Percentiles rank a stretch among this genome's conserved stretches.
Evolutionary conservation across 305 asterid genomes (phyloP).

Genomic region (Fraxinus sp.): DNA sequence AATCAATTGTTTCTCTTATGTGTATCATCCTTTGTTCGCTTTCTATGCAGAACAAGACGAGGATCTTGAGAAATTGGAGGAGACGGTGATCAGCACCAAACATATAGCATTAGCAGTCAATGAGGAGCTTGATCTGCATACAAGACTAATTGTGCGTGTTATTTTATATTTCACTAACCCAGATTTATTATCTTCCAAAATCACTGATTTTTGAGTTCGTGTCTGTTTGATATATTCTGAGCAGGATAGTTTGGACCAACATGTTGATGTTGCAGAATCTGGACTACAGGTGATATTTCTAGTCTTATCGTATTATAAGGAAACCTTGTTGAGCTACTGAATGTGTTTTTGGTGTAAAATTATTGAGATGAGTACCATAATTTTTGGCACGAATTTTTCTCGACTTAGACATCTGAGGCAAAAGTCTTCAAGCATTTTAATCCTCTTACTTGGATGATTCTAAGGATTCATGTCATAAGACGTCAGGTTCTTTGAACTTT

Average conservation of each 20-base stretch:
- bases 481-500: not conserved
- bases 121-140: constrained; percentile 58
- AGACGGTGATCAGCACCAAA: constrained; percentile 59
- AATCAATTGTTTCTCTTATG: not conserved
- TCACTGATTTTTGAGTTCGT: not conserved
- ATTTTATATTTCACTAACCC: not conserved
- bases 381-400: not conserved
- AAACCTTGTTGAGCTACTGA: not conserved
- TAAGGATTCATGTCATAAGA: not conserved
- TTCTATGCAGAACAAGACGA: constrained; percentile 55
- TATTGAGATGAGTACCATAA: not conserved
- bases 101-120: constrained; percentile 64
- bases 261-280: constrained; percentile 57
- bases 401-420: not conserved
- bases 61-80: constrained; percentile 62
- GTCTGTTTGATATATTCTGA: not conserved
- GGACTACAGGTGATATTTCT: constrained; percentile 42
- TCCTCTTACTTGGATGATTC: not conserved
- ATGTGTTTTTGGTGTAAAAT: not conserved
- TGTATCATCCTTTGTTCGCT: not conserved
- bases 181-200: constrained; percentile 7
- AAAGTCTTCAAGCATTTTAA: not conserved
- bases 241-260: constrained; percentile 59
- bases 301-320: not conserved
- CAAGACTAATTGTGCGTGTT: constrained; percentile 53